Evolutionary conservation across 345 rosid genomes (phyloP).

Genomic region (Kandelia obovata): DNA sequence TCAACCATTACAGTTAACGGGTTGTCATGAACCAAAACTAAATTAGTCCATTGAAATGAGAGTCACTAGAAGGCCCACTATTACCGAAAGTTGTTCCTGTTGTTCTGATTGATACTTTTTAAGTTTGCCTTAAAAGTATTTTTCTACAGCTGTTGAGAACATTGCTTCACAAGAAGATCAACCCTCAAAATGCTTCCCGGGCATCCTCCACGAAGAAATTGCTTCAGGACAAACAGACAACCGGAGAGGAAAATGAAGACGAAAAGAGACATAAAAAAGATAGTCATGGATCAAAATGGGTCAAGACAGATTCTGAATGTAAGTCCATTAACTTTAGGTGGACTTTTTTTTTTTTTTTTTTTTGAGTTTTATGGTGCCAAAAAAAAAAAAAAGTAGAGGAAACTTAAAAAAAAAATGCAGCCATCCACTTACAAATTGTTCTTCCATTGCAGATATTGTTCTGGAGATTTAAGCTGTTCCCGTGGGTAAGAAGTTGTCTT

Average conservation of each 20-base stretch:
- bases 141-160: conserved; percentile 61
- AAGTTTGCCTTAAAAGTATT: not conserved
- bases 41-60: too few species aligned
- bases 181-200: conserved; percentile 43
- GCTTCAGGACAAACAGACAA: conserved; percentile 40
- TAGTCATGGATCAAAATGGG: conserved; percentile 76
- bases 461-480: conserved; percentile 53
- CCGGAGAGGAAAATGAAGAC: conserved; percentile 33
- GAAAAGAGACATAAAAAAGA: conserved; percentile 32
- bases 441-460: conserved; percentile 62
- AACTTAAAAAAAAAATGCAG: too few species aligned
- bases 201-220: conserved; percentile 50
- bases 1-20: too few species aligned
- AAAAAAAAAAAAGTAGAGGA: too few species aligned
- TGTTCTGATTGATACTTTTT: not conserved
- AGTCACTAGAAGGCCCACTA: too few species aligned
- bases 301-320: conserved; percentile 92
- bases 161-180: conserved; percentile 79
- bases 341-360: not conserved
- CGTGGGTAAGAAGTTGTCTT: not conserved
- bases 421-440: not conserved
- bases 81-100: not conserved
- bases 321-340: conserved; percentile 22
- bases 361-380: not conserved
- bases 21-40: too few species aligned